phyloP scores from a whole-genome alignment of 768 basidiomycete species.

The Mycena polygramma region DNA sequence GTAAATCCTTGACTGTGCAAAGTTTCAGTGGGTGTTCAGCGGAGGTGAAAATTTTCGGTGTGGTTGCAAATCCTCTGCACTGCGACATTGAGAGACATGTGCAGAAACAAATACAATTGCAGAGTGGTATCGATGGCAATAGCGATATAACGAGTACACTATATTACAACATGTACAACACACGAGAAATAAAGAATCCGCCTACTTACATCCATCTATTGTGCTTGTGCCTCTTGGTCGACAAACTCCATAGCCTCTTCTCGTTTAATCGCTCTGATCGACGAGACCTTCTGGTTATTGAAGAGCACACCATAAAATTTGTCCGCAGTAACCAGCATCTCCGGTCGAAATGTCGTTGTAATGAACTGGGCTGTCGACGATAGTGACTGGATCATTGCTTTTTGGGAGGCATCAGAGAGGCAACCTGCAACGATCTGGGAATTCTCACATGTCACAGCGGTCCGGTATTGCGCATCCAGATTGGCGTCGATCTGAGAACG shows the following conservation, averaged over 20 bases:
- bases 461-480: conserved; percentile 96
- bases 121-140: conserved; percentile 20
- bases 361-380: conserved; percentile 94
- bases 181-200: conserved; percentile 8
- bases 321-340: conserved; percentile 96
- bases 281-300: conserved; percentile 95
- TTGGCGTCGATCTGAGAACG: conserved; percentile 90
- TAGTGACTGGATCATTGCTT: conserved; percentile 95
- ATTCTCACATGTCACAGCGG: conserved; percentile 89
- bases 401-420: neutral
- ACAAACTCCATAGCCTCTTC: conserved; percentile 97
- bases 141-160: conserved; percentile 29
- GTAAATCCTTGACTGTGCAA: no score
- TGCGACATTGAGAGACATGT: no score
- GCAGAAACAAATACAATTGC: conserved; percentile 39
- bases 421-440: neutral
- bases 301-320: conserved; percentile 98
- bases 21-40: no score
- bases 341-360: conserved; percentile 97
- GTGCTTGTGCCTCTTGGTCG: conserved; percentile 61
- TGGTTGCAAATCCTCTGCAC: no score
- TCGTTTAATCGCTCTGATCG: conserved; percentile 86
- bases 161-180: conserved; percentile 28
- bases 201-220: conserved; percentile 36
- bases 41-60: no score